Evolutionary conservation across 257 asterid species (phyloP).

Genomic region (Galeopsis tetrahit): DNA sequence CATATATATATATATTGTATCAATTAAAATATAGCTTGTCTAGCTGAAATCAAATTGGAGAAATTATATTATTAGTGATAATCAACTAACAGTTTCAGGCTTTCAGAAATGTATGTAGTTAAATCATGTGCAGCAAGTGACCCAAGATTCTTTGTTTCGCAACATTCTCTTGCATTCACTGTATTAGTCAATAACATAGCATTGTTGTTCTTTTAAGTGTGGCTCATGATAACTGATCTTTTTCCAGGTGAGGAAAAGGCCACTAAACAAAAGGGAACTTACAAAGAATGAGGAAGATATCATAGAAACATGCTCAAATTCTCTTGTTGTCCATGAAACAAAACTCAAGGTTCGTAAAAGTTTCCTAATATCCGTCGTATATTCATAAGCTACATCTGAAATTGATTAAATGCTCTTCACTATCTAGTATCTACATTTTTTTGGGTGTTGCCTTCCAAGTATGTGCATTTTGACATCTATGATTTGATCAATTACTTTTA

Average conservation of each 20-base stretch:
- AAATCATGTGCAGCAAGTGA: conserved; percentile 24
- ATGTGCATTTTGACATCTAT: conserved; percentile 5
- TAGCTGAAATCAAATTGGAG: background rate
- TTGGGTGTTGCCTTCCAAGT: background rate
- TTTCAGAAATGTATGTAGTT: conserved; percentile 2
- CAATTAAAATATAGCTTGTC: too few relatives aligned
- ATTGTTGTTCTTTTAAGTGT: conserved; percentile 19
- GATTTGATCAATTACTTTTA: conserved; percentile 9
- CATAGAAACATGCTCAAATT: conserved; percentile 70
- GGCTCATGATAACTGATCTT: conserved; percentile 25
- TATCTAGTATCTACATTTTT: background rate
- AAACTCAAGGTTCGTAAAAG: conserved; percentile 73
- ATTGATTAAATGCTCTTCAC: conserved; percentile 3
- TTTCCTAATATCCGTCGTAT: background rate
- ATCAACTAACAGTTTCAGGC: conserved; percentile 10
- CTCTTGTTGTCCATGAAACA: conserved; percentile 83
- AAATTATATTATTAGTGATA: background rate
- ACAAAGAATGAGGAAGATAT: conserved; percentile 93
- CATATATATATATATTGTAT: too few relatives aligned
- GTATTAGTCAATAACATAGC: background rate
- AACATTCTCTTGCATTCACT: conserved; percentile 11
- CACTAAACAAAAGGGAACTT: conserved; percentile 83
- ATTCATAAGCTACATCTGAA: background rate
- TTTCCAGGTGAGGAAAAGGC: conserved; percentile 89
- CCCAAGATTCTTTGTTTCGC: conserved; percentile 1